Base-by-base conservation (phyloP, 257 asterid species). In the Rubia yunnanensis region DNA sequence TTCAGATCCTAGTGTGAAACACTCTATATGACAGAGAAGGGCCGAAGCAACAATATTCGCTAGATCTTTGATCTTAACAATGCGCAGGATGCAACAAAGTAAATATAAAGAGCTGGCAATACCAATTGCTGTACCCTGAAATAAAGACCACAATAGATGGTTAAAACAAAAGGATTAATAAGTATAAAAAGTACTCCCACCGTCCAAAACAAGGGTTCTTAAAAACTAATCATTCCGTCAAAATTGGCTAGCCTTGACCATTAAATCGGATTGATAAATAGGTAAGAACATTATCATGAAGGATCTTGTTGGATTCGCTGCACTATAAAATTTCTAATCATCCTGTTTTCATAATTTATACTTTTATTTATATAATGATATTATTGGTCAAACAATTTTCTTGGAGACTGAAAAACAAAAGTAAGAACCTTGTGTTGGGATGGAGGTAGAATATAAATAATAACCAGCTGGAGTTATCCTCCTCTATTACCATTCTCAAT, bases 31-130 rank as follows among this genome's bases (percentile, higher is more conserved):
- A 81, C 92, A 92, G 24, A 92, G 81, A 76, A 92, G 88, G 68
- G 96, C 86, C 73, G 92, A 89, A 72, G 95, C 97, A 77, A 90
- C 83, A 74, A 73, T 88, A 81, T 85, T 88, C 55, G 97, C 94
- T 80, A 92, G 87, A 81, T 92, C 97, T 82, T 92, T 92, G 82
- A 92, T 92, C 80, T 92, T 92, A 76, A 92, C 83, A 61, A 92
- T 89, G 83, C 88, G 99, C 83, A 92, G 79, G 77, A 92, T 87
- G 89, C 97, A 89, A 81, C 97, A 89, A 74, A 92, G 95, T 70
- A 92, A 82, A 86, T 92, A 90, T 66, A 84, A 82, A 66, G 97
- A 84, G 66, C 94, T 79, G 81, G 81, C 82, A 64, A 87, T 86
- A 74, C 87, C 94, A 73, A 85, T 83, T 77, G 80, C 79, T 63